These are phyloP conservation scores for Sechiopsis laciniata DNA, from an alignment of 306 rosid genomes.

Conservation along the genomic window DNA sequence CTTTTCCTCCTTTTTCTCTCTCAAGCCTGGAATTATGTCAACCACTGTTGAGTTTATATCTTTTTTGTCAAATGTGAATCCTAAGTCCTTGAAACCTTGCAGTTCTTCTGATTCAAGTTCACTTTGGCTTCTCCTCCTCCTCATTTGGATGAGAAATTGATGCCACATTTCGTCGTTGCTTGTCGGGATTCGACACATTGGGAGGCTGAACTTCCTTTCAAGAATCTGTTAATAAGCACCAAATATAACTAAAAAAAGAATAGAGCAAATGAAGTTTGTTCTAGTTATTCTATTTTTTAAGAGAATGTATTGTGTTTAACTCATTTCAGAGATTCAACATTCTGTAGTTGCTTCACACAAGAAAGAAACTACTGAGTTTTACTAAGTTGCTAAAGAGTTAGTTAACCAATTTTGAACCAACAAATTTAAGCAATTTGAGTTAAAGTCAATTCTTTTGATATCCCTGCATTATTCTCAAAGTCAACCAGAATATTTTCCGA, in stretches of 20 bases:
- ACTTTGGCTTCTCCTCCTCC: slow-evolving; percentile 53
- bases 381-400: not conserved
- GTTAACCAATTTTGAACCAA: not conserved
- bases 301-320: not conserved
- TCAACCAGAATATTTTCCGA: not conserved
- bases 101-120: slow-evolving; percentile 79
- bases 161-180: slow-evolving; percentile 40
- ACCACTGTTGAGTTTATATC: slow-evolving; percentile 49
- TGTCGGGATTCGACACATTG: slow-evolving; percentile 35
- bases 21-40: slow-evolving; percentile 76
- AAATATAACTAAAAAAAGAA: slow-evolving; percentile 4
- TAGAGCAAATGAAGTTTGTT: not conserved
- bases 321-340: no score
- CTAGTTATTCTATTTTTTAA: not conserved
- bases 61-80: slow-evolving; percentile 75
- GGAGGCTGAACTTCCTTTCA: slow-evolving; percentile 43
- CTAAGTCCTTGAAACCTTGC: slow-evolving; percentile 89
- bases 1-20: slow-evolving; percentile 48
- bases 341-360: not conserved
- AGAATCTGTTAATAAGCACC: slow-evolving; percentile 31
- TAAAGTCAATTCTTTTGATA: not conserved
- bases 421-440: not conserved
- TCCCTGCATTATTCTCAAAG: not conserved
- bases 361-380: not conserved
- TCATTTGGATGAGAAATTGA: slow-evolving; percentile 33